A percentile compares a stretch with the other conserved stretches of the same genome.
Conservation (phyloP, 495 filamentous ascomycete species). For the Penicillium macrosclerotiorum region DNA sequence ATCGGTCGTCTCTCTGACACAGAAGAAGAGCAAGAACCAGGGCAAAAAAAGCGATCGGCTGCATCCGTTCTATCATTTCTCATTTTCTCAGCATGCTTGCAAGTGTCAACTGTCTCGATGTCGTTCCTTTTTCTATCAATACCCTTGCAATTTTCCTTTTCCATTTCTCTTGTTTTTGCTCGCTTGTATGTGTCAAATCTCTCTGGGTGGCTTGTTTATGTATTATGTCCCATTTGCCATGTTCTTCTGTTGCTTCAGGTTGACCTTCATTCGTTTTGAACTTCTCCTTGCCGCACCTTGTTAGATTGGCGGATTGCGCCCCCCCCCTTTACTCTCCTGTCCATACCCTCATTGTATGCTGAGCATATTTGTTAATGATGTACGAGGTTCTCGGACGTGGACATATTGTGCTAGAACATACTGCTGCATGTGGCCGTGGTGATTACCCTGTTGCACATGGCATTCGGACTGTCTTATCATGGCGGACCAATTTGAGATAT, state of each 20-base stretch:
- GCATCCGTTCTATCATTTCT: neutral
- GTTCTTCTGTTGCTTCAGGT: slow-evolving; percentile 1
- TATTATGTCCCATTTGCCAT: neutral
- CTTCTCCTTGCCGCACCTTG: neutral
- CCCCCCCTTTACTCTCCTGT: slow-evolving; percentile 7
- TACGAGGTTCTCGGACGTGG: neutral
- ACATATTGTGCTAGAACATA: neutral
- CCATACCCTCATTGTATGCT: slow-evolving; percentile 16
- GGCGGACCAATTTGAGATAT: too few relatives aligned
- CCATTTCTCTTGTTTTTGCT: slow-evolving; percentile 1
- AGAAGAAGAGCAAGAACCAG: too few relatives aligned
- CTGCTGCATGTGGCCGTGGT: too few relatives aligned
- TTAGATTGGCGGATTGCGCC: slow-evolving; percentile 5
- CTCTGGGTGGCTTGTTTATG: neutral
- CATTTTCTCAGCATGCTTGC: slow-evolving; percentile 1
- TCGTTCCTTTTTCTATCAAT: slow-evolving; percentile 12
- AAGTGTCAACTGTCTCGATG: neutral
- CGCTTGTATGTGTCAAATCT: slow-evolving; percentile 3
- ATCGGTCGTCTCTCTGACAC: too few relatives aligned
- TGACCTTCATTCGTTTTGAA: neutral
- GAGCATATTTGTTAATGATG: slow-evolving; percentile 13
- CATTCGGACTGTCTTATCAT: too few relatives aligned
- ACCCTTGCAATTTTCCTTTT: too few relatives aligned
- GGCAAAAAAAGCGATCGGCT: neutral
- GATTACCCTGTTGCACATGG: too few relatives aligned